phyloP scores from a whole-genome alignment of 306 rosid species.

The Cicer judaicum region DNA sequence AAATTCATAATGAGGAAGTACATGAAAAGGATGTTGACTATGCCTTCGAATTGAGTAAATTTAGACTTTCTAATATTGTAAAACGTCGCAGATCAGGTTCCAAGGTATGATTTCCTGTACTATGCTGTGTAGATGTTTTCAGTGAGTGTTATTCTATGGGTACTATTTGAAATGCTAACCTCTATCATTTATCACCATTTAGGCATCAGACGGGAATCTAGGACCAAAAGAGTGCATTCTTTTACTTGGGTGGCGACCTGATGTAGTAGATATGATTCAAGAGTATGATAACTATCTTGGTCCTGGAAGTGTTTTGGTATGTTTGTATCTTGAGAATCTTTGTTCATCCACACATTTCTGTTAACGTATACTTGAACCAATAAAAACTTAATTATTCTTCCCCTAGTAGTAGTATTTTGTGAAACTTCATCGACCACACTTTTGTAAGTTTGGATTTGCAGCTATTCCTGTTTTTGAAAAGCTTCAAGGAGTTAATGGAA shows the following conservation, averaged over 20 bases:
- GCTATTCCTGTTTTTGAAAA: slow-evolving; percentile 2
- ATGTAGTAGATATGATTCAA: slow-evolving; percentile 78
- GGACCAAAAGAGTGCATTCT: slow-evolving; percentile 93
- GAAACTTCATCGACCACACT: slow-evolving; percentile 5
- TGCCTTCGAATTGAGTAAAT: slow-evolving; percentile 55
- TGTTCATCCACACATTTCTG: background rate
- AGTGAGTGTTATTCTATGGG: background rate
- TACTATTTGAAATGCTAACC: slow-evolving; percentile 17
- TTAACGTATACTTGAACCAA: slow-evolving; percentile 8
- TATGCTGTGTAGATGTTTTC: slow-evolving; percentile 24
- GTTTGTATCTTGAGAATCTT: slow-evolving; percentile 37
- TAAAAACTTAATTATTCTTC: background rate
- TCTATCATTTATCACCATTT: slow-evolving; percentile 37
- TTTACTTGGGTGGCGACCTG: slow-evolving; percentile 93
- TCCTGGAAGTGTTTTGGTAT: slow-evolving; percentile 93
- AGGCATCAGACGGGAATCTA: slow-evolving; percentile 72
- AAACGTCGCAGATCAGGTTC: slow-evolving; percentile 72
- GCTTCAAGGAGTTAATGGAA: slow-evolving; percentile 19
- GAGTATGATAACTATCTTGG: slow-evolving; percentile 98
- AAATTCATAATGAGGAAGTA: slow-evolving; percentile 49
- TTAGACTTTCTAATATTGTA: slow-evolving; percentile 63
- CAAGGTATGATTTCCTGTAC: slow-evolving; percentile 62
- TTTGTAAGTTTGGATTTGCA: slow-evolving; percentile 4
- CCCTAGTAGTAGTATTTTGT: slow-evolving; percentile 50
- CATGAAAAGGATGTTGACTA: slow-evolving; percentile 51